Base-by-base conservation (phyloP, 2,329 filamentous ascomycete species). In the Hymenoscyphus repandus region DNA sequence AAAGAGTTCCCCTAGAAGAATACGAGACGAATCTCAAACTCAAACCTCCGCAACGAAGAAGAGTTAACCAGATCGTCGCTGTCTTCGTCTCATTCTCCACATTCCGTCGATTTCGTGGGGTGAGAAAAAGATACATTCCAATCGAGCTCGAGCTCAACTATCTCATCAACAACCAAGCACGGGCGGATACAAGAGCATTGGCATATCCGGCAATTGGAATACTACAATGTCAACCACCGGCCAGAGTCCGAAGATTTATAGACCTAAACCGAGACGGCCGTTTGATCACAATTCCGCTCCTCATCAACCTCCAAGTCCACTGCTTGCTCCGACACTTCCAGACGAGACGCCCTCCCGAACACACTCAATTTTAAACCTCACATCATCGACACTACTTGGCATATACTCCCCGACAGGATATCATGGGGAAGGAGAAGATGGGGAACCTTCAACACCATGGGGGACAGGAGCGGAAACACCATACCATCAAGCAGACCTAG, bases 311-410 rank as follows among this genome's bases (percentile, higher is more conserved):
- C 55, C 76, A 75, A 58, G 82, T 78, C 45, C 78, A 78, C 52
- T 83, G 77, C 41, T 76, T 80, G 36, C 53, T 22, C 49, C 58
- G 47, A 70, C 84, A 60, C 83, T 84, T 53, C 72, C 85, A 49
- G 85, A 82, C 32, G 78, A 79, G 31, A 79, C 81, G 3, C 86
- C 84, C 1, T 73, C 58, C 30, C 82, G 88, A 52, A 87, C 85
- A 20, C 82, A 86, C 58, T 96, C 90, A 9, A 80, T 90, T 51
- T 74, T 90, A 64, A 95, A 96, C 66, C 77, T 99, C 53, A 96
- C 90, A 3, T 85, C 88, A 9, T 91, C 90, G 2, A 96, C 93
- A 0, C 79, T 99, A 5, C 88, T 86, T 60, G 92, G 93, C 49
- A 99, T 99, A 63, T 99, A 95, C 73, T 84, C 83, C 10, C 83